phyloP scores from a whole-genome alignment of 345 rosid genomes.

The Chamaenerion angustifolium region DNA sequence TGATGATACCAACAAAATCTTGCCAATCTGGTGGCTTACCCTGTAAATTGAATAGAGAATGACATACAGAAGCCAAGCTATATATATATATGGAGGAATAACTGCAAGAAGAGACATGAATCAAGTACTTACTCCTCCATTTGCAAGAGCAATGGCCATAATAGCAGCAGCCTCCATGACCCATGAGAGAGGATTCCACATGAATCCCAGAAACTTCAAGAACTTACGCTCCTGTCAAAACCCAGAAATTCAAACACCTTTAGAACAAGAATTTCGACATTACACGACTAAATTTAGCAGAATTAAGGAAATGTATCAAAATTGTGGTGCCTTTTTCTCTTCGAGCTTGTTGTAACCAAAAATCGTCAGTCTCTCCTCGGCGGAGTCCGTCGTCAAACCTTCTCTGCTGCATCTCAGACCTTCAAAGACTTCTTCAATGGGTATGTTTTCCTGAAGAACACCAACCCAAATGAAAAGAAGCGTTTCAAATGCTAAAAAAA shows the following conservation, averaged over 20 bases:
- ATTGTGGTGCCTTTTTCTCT: conserved; percentile 51
- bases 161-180: conserved; percentile 99
- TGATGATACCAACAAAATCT: conserved; percentile 87
- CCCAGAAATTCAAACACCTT: conserved; percentile 4
- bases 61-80: neutral
- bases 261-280: neutral
- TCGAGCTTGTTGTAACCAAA: conserved; percentile 98
- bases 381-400: conserved; percentile 71
- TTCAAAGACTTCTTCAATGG: conserved; percentile 92
- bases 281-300: neutral
- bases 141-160: conserved; percentile 98
- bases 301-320: neutral
- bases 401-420: conserved; percentile 89
- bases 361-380: conserved; percentile 77
- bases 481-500: neutral
- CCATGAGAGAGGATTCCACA: conserved; percentile 99
- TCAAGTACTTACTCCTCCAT: conserved; percentile 76
- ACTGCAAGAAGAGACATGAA: neutral
- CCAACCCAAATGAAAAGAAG: too few species aligned
- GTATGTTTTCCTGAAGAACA: conserved; percentile 71
- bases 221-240: conserved; percentile 73
- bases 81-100: neutral
- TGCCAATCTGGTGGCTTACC: conserved; percentile 99
- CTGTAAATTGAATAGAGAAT: conserved; percentile 19
- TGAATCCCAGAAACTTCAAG: conserved; percentile 78